These are phyloP conservation scores for Geotrichum citri-aurantii DNA, from an alignment of 1,139 yeast species.

Conservation along the genomic window DNA sequence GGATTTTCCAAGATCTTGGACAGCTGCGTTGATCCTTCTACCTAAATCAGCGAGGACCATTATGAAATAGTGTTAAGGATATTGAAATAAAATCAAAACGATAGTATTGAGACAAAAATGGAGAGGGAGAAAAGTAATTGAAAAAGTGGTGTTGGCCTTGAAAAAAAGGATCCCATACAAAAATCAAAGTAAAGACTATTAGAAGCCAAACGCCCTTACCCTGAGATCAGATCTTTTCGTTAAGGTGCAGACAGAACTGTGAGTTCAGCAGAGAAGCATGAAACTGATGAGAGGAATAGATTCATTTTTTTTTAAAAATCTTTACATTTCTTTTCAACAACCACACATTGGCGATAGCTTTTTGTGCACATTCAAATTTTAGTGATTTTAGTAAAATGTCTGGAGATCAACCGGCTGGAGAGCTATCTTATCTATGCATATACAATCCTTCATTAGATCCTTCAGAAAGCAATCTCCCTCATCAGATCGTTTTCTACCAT, in stretches of 20 bases:
- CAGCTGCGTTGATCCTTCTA: conserved; percentile 70
- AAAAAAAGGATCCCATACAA: not conserved
- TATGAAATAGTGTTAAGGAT: not conserved
- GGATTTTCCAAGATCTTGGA: conserved; percentile 61
- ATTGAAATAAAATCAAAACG: not conserved
- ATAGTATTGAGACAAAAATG: not conserved
- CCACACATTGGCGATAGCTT: not conserved
- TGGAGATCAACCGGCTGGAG: conserved; percentile 14
- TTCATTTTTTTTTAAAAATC: not conserved
- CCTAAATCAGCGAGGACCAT: conserved; percentile 98
- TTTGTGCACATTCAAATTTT: not conserved
- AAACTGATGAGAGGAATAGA: not conserved
- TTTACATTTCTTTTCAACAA: not conserved
- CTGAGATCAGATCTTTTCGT: not conserved
- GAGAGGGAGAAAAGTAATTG: not conserved
- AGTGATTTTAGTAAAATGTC: not conserved
- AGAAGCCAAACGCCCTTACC: not conserved
- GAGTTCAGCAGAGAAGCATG: not conserved
- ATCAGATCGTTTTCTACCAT: conserved; percentile 31
- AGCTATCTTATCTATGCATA: conserved; percentile 28
- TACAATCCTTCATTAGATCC: conserved; percentile 32
- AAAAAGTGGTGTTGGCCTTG: not conserved
- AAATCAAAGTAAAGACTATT: not conserved
- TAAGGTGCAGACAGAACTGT: not conserved
- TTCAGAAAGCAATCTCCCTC: conserved; percentile 25